These are phyloP conservation scores for Sarocladium brachiariae DNA, from an alignment of 2,329 filamentous ascomycete species.

Conservation along the genomic window DNA sequence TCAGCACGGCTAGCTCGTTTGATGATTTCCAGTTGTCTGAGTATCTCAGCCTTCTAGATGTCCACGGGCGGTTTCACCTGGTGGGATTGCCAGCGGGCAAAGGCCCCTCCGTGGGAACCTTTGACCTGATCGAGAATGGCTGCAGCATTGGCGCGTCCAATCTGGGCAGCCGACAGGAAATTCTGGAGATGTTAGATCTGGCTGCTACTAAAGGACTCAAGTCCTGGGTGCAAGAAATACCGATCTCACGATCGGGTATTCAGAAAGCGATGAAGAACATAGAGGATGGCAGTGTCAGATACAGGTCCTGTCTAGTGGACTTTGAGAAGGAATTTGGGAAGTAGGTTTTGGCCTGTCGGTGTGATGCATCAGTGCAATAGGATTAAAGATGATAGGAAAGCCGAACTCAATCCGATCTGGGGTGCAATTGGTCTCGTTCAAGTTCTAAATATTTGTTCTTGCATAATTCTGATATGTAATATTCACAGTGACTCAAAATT, in stretches of 20 bases:
- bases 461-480: too few relatives aligned
- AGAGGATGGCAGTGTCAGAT: constrained; percentile 40
- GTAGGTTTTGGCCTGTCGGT: too few relatives aligned
- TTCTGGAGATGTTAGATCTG: constrained; percentile 52
- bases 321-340: too few relatives aligned
- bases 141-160: constrained; percentile 37
- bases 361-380: too few relatives aligned
- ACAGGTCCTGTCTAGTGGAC: constrained; percentile 19
- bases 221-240: constrained; percentile 44
- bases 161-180: constrained; percentile 47
- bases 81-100: constrained; percentile 38
- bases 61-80: constrained; percentile 57
- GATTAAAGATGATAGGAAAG: too few relatives aligned
- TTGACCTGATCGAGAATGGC: constrained; percentile 48
- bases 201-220: constrained; percentile 45
- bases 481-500: too few relatives aligned
- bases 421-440: too few relatives aligned
- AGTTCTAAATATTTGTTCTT: too few relatives aligned
- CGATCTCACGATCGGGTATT: constrained; percentile 40
- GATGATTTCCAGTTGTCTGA: constrained; percentile 49
- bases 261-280: constrained; percentile 44
- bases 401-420: too few relatives aligned
- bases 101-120: constrained; percentile 20
- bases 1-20: constrained; percentile 45
- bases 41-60: constrained; percentile 53